Percentiles rank a stretch among this genome's conserved stretches.
These are phyloP conservation scores for Fusarium udum DNA, from an alignment of 2,329 filamentous ascomycete species.

Conservation along the genomic window DNA sequence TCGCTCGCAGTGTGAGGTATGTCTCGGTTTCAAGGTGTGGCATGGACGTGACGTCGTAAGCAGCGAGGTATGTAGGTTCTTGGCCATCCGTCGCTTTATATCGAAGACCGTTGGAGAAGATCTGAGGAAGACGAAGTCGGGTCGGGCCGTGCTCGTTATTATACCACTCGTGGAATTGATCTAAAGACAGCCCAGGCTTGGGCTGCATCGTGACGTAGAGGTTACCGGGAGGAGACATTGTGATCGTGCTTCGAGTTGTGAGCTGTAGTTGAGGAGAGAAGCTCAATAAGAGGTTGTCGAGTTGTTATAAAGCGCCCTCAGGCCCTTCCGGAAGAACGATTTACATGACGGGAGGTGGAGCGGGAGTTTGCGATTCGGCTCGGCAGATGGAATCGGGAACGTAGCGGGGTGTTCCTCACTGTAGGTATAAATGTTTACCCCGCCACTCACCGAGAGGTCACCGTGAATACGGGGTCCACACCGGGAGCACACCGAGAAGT, in stretches of 20 bases:
- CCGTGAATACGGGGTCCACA: slow-evolving; percentile 6
- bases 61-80: slow-evolving; percentile 76
- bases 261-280: not conserved
- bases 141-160: slow-evolving; percentile 91
- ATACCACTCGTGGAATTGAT: slow-evolving; percentile 91
- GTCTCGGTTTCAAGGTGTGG: slow-evolving; percentile 72
- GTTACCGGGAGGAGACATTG: slow-evolving; percentile 67
- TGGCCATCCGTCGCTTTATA: slow-evolving; percentile 74
- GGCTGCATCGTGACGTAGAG: slow-evolving; percentile 91
- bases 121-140: slow-evolving; percentile 78
- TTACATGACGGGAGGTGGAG: slow-evolving; percentile 41
- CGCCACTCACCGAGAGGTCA: slow-evolving; percentile 35
- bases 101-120: slow-evolving; percentile 80
- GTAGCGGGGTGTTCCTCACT: slow-evolving; percentile 10
- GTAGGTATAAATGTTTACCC: slow-evolving; percentile 44
- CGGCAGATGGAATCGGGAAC: slow-evolving; percentile 46
- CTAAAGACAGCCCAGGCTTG: slow-evolving; percentile 67
- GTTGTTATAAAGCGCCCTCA: slow-evolving; percentile 13
- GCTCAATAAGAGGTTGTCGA: not conserved
- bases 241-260: not conserved
- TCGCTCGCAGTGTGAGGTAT: slow-evolving; percentile 72
- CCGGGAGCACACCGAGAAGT: slow-evolving; percentile 6
- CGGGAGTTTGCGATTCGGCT: slow-evolving; percentile 35
- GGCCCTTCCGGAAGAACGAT: slow-evolving; percentile 40
- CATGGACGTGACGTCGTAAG: slow-evolving; percentile 85